Base-by-base conservation (phyloP, 2,329 filamentous ascomycete species). In the Cladosporium sp. region DNA sequence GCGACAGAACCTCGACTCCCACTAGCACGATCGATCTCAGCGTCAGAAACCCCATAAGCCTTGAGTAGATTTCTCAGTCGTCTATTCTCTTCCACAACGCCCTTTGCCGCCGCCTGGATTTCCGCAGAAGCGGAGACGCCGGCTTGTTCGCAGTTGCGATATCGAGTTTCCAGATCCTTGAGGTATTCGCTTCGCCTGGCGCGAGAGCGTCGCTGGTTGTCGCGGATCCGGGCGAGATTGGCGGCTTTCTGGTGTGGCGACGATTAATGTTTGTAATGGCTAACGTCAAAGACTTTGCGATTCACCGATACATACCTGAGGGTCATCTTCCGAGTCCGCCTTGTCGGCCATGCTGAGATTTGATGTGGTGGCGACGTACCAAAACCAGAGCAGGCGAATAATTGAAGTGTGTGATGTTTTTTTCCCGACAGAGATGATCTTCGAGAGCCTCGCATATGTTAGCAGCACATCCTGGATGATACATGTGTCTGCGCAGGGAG, bases 161-260 rank as follows among this genome's bases (percentile, higher is more conserved):
- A 69, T 53, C 80, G 82, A 48, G 76, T 71, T 67, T 90, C 85
- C 22, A 89, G 76, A 49, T 86, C 83, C 54, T 82, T 74, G 33
- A 88, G 70, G 62, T 90, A 88, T 61, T 88, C 84, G 70, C 85
- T 87, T 55, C 83, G 78, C 30, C 85, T 78, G 39, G 84, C 84
- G 47, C 86, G 81, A n/a, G 83, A 88, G 54, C 85, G 81, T 50
- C 86, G 77, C 64, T 90, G 86, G 60, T 90, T 91, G 60, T 90
- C 84, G 56, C 86, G 79, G 57, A 89, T 84, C 51, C 85, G 82
- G 40, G 79, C 77, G 29, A 75, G 67, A 46, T 72, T 72, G 47
- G 69, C 66, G 30, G 49, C 58, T 49, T 63, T 57, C 59, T 61
- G 57, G 11, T 9, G 35, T 48, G 45, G 36, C 27, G 9, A 40